A percentile compares a stretch with the other conserved stretches of the same genome.
These are phyloP conservation scores for Claviceps quebecensis DNA, from an alignment of 2,329 filamentous ascomycete genomes.

Conservation along the genomic window DNA sequence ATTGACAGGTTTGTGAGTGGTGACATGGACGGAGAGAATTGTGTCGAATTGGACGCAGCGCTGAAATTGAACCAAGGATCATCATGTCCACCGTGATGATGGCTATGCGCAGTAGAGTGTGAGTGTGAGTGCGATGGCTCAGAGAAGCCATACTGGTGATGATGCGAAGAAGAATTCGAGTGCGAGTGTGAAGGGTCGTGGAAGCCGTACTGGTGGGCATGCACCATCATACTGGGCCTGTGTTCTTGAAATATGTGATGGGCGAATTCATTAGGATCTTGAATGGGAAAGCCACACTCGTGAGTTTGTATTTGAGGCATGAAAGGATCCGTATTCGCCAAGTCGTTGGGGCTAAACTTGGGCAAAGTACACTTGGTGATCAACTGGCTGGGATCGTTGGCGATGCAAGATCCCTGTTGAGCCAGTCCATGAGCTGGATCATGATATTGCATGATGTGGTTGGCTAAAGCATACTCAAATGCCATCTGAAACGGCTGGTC, in stretches of 20 bases:
- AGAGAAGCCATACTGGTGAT: slow-evolving; percentile 1
- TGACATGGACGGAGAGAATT: slow-evolving; percentile 12
- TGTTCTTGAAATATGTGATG: slow-evolving; percentile 18
- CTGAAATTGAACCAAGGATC: slow-evolving; percentile 4
- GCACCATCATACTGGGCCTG: slow-evolving; percentile 7
- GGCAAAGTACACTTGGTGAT: slow-evolving; percentile 16
- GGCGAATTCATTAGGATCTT: slow-evolving; percentile 14
- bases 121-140: not conserved
- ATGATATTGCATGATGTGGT: slow-evolving; percentile 18
- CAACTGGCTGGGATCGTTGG: slow-evolving; percentile 13
- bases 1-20: slow-evolving; percentile 12
- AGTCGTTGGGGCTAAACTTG: slow-evolving; percentile 8
- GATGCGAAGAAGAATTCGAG: not conserved
- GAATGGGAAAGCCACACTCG: slow-evolving; percentile 16
- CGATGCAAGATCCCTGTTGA: slow-evolving; percentile 14
- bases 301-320: slow-evolving; percentile 8
- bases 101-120: slow-evolving; percentile 1
- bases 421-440: slow-evolving; percentile 12
- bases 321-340: slow-evolving; percentile 7
- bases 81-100: not conserved
- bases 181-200: not conserved
- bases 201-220: slow-evolving; percentile 6
- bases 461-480: slow-evolving; percentile 13
- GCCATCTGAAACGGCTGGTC: slow-evolving; percentile 10
- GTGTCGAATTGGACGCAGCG: slow-evolving; percentile 2